These are phyloP conservation scores for Emiliania huxleyi DNA, from an alignment of 78 protist species.

Conservation along the genomic window DNA sequence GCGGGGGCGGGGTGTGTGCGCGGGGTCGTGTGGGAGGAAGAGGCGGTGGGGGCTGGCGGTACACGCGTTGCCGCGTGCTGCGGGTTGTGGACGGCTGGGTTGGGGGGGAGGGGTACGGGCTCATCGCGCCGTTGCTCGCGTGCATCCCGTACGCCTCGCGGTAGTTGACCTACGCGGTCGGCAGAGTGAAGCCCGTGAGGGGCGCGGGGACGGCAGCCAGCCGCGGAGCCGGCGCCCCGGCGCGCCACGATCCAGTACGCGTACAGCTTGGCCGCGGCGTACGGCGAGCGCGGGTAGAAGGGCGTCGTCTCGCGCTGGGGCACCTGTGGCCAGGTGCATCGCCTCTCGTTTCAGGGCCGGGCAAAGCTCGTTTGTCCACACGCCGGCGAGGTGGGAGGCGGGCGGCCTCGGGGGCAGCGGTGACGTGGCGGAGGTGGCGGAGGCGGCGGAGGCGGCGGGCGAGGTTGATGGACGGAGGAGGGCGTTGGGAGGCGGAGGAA, in stretches of 20 bases:
- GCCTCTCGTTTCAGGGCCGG: not conserved
- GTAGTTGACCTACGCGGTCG: no score
- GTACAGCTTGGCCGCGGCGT: constrained; percentile 86
- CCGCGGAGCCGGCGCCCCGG: no score
- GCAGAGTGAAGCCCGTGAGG: no score
- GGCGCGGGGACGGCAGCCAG: no score
- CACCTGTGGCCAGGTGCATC: no score
- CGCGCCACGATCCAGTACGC: constrained; percentile 91
- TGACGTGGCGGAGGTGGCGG: no score
- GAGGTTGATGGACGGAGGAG: no score
- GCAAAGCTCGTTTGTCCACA: not conserved
- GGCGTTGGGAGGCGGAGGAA: not conserved
- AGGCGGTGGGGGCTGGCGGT: not conserved
- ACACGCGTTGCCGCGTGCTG: not conserved
- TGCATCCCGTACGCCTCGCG: constrained; percentile 89
- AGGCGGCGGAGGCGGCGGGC: no score
- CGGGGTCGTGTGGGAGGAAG: not conserved
- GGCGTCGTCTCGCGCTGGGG: constrained; percentile 86
- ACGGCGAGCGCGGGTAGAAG: constrained; percentile 94
- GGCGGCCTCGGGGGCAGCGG: not conserved
- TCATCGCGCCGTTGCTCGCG: constrained; percentile 86
- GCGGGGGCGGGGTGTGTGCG: not conserved
- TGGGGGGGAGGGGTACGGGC: no score
- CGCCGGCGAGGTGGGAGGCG: not conserved
- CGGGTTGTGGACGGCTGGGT: no score